These are phyloP conservation scores for Didymosphaeria variabile DNA, from an alignment of 2,329 filamentous ascomycete species.

Conservation along the genomic window DNA sequence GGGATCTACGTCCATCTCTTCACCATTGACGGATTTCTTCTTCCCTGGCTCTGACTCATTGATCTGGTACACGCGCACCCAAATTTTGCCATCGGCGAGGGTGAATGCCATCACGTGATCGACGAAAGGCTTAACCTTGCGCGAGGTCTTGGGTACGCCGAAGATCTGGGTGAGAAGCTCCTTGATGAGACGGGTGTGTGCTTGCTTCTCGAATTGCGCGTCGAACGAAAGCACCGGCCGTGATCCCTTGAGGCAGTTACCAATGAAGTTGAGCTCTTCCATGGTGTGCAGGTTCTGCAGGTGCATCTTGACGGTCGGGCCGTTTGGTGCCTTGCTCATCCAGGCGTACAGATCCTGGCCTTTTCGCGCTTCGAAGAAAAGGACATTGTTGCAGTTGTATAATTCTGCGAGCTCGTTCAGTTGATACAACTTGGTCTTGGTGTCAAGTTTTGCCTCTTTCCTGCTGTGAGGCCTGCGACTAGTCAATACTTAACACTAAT, in stretches of 20 bases:
- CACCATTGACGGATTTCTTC: slow-evolving; percentile 52
- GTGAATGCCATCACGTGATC: slow-evolving; percentile 96
- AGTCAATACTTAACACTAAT: background rate
- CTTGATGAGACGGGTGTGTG: slow-evolving; percentile 83
- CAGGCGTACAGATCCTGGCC: slow-evolving; percentile 94
- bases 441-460: slow-evolving; percentile 97
- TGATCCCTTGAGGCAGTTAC: slow-evolving; percentile 94
- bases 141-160: slow-evolving; percentile 85
- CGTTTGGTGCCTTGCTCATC: slow-evolving; percentile 90
- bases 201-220: slow-evolving; percentile 80
- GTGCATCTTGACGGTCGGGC: slow-evolving; percentile 78
- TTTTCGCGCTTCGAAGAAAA: slow-evolving; percentile 96
- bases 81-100: slow-evolving; percentile 91
- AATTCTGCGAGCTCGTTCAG: slow-evolving; percentile 64
- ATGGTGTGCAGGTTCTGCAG: slow-evolving; percentile 91
- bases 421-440: slow-evolving; percentile 79
- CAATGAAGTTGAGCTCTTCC: slow-evolving; percentile 95
- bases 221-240: slow-evolving; percentile 93
- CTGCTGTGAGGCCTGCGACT: slow-evolving; percentile 74
- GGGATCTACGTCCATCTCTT: slow-evolving; percentile 48
- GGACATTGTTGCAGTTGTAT: slow-evolving; percentile 92
- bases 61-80: slow-evolving; percentile 95
- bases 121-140: slow-evolving; percentile 93
- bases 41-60: slow-evolving; percentile 76
- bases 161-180: slow-evolving; percentile 91